Percentiles rank a stretch among this genome's conserved stretches.
Evolutionary conservation across 441 rosid genomes (phyloP).

Genomic region (Pelargonium australe): DNA sequence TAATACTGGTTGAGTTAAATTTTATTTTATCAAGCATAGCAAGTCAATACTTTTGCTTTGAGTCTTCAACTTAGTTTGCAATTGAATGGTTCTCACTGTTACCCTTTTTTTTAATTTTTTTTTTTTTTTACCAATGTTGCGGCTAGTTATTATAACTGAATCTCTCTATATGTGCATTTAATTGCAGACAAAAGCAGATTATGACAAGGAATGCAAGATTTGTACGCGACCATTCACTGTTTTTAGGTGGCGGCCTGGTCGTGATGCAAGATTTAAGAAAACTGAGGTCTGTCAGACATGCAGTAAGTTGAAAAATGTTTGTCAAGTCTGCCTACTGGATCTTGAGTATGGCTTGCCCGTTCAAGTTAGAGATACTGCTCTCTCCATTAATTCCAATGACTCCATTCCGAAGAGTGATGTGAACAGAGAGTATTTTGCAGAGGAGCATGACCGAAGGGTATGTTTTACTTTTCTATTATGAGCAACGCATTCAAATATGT

Average conservation of each 20-base stretch:
- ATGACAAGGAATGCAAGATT: conserved; percentile 94
- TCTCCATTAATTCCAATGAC: conserved; percentile 73
- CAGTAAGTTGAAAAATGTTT: conserved; percentile 88
- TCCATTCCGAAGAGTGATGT: conserved; percentile 95
- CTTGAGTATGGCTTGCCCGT: conserved; percentile 94
- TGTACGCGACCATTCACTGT: conserved; percentile 92
- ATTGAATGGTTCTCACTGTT: no score
- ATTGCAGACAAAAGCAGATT: conserved; percentile 68
- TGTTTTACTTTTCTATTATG: conserved; percentile 10
- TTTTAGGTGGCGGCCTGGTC: conserved; percentile 93
- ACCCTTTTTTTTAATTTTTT: background rate
- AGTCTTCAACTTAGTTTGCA: no score
- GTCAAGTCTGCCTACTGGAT: conserved; percentile 94
- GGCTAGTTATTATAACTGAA: background rate
- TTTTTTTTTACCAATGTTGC: background rate
- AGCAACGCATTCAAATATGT: background rate
- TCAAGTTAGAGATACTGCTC: conserved; percentile 90
- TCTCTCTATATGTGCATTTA: background rate
- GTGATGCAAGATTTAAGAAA: conserved; percentile 88
- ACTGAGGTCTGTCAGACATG: conserved; percentile 91
- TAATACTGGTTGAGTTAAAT: no score
- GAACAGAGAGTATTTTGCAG: conserved; percentile 88
- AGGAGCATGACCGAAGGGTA: conserved; percentile 93
- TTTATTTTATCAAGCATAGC: no score
- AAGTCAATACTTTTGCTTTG: no score